A percentile compares a stretch with the other conserved stretches of the same genome.
These are phyloP conservation scores for Boletus rex-veris DNA, from an alignment of 768 basidiomycete species.

Conservation along the genomic window DNA sequence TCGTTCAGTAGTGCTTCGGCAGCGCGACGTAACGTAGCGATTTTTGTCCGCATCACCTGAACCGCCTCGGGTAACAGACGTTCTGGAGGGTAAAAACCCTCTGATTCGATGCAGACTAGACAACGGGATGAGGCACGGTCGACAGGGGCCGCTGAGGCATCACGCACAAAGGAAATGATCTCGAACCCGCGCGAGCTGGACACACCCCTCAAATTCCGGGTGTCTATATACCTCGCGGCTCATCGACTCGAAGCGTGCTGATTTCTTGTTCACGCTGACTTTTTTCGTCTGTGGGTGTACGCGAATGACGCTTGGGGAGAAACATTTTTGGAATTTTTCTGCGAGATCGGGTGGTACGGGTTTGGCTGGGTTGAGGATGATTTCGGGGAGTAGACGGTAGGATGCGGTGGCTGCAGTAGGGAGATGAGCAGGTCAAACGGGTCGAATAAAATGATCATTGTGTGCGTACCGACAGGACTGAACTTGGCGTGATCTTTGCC, in stretches of 20 bases:
- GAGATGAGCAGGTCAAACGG: neutral
- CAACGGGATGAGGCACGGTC: neutral
- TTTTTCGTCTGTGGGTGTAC: conserved; percentile 54
- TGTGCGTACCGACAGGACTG: conserved; percentile 78
- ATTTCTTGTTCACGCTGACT: conserved; percentile 58
- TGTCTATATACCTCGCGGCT: conserved; percentile 90
- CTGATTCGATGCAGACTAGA: conserved; percentile 85
- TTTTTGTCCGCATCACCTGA: conserved; percentile 78
- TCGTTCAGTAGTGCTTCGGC: conserved; percentile 55
- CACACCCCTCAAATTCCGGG: conserved; percentile 81
- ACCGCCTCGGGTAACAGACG: conserved; percentile 78
- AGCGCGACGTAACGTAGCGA: conserved; percentile 54
- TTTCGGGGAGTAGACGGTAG: conserved; percentile 86
- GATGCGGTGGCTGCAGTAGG: conserved; percentile 77
- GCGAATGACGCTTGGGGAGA: conserved; percentile 77
- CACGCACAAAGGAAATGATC: conserved; percentile 91
- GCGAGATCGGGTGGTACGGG: conserved; percentile 76
- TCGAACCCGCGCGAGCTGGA: conserved; percentile 79
- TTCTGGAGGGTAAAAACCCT: conserved; percentile 84
- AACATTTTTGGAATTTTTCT: conserved; percentile 83
- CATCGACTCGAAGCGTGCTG: conserved; percentile 82
- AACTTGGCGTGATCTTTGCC: conserved; percentile 97
- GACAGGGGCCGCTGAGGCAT: neutral
- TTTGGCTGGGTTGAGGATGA: conserved; percentile 62
- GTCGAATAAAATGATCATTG: neutral